Evolutionary conservation across 805 yeast genomes (phyloP).

Genomic region (Yarrowia sp.): DNA sequence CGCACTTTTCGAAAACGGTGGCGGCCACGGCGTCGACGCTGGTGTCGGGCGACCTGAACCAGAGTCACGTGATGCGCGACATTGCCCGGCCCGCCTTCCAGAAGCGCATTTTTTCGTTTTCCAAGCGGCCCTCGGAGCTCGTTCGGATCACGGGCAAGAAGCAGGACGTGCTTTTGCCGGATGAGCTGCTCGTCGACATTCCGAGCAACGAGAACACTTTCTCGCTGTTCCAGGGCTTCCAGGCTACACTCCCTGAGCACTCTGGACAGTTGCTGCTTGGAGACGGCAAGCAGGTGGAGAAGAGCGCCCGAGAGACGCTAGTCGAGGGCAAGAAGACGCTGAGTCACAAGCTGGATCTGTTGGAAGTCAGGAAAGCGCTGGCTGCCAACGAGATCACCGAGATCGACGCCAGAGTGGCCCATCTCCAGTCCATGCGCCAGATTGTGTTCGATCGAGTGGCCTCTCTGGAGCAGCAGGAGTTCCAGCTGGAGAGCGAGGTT

Average conservation of each 20-base stretch:
- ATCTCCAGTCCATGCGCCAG: slow-evolving; percentile 51
- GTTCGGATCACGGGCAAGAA: slow-evolving; percentile 40
- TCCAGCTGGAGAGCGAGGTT: slow-evolving; percentile 47
- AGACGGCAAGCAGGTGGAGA: slow-evolving; percentile 31
- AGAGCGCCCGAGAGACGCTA: slow-evolving; percentile 40
- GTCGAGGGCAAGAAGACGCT: slow-evolving; percentile 43
- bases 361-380: slow-evolving; percentile 62
- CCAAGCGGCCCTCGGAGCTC: slow-evolving; percentile 39
- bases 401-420: slow-evolving; percentile 56
- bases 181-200: slow-evolving; percentile 55
- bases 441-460: slow-evolving; percentile 59
- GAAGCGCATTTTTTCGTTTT: slow-evolving; percentile 41
- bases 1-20: slow-evolving; percentile 41
- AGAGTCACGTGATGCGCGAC: slow-evolving; percentile 49
- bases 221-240: slow-evolving; percentile 68
- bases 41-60: slow-evolving; percentile 39
- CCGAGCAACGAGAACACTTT: slow-evolving; percentile 45
- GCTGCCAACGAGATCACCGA: slow-evolving; percentile 65
- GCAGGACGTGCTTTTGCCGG: slow-evolving; percentile 56
- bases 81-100: slow-evolving; percentile 44
- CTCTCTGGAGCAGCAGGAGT: slow-evolving; percentile 58
- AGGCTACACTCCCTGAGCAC: slow-evolving; percentile 44
- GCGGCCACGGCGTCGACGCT: slow-evolving; percentile 42
- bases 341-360: slow-evolving; percentile 49
- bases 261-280: slow-evolving; percentile 27